These are phyloP conservation scores for Cyathus striatus DNA, from an alignment of 768 basidiomycete genomes.

Conservation along the genomic window DNA sequence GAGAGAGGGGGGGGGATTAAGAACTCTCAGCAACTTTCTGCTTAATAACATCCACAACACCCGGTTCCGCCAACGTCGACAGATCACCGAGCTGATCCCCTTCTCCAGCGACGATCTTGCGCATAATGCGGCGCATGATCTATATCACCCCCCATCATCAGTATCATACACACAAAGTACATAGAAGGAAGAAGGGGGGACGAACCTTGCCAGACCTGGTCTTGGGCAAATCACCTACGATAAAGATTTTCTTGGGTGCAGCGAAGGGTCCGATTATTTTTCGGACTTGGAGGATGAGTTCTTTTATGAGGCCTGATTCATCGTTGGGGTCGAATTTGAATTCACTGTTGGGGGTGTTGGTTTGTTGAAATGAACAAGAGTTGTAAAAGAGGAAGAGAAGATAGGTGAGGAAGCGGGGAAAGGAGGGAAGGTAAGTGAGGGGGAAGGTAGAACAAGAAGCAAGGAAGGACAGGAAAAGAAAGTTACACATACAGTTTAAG, in stretches of 20 bases:
- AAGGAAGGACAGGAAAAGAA: background rate
- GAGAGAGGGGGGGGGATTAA: too few species aligned
- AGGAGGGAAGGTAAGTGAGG: too few species aligned
- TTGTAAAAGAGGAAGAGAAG: too few species aligned
- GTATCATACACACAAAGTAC: background rate
- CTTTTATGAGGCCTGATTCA: conserved; percentile 72
- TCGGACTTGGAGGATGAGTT: conserved; percentile 90
- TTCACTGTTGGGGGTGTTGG: conserved; percentile 56
- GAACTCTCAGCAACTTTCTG: conserved; percentile 54
- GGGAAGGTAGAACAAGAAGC: too few species aligned
- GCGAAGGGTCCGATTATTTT: conserved; percentile 99
- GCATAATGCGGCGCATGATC: conserved; percentile 95
- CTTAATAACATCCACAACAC: conserved; percentile 82
- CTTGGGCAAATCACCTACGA: conserved; percentile 86
- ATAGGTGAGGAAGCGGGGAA: too few species aligned
- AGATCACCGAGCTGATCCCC: conserved; percentile 95
- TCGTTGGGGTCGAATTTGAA: conserved; percentile 71
- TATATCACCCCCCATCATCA: conserved; percentile 18
- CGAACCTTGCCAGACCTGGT: conserved; percentile 89
- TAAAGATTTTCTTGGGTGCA: conserved; percentile 87
- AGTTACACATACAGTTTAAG: conserved; percentile 74
- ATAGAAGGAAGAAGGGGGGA: conserved; percentile 1
- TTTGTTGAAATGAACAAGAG: too few species aligned
- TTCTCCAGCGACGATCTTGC: conserved; percentile 94
- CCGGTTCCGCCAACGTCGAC: conserved; percentile 87